Percentiles rank a stretch among this genome's conserved stretches.
These are phyloP conservation scores for Coix lacrymajobi DNA, from an alignment of 176 grass and related monocot species.

Conservation along the genomic window DNA sequence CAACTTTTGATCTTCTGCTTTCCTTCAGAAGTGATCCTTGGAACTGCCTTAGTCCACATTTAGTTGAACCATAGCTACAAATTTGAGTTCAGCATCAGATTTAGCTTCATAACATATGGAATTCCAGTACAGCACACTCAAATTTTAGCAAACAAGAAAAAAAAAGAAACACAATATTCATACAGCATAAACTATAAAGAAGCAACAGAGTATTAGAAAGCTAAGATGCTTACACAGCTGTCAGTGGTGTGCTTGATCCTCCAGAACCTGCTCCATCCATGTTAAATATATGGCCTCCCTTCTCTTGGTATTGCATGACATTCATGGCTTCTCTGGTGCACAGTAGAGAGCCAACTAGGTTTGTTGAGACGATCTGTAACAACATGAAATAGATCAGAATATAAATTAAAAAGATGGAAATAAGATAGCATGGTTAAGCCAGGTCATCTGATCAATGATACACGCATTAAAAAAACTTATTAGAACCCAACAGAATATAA, in stretches of 20 bases:
- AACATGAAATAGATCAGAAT: slow-evolving; percentile 12
- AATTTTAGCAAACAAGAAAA: background rate
- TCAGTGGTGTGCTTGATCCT: slow-evolving; percentile 97
- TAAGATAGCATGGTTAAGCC: background rate
- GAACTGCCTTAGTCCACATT: slow-evolving; percentile 92
- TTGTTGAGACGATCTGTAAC: slow-evolving; percentile 90
- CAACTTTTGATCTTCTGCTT: slow-evolving; percentile 87
- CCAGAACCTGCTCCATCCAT: slow-evolving; percentile 97
- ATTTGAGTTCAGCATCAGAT: slow-evolving; percentile 7
- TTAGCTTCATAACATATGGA: slow-evolving; percentile 17
- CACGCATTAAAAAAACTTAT: background rate
- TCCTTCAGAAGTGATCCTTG: slow-evolving; percentile 91
- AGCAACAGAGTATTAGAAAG: background rate
- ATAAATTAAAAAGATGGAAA: background rate
- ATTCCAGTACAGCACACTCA: slow-evolving; percentile 11
- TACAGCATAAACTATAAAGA: background rate
- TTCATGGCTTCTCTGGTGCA: slow-evolving; percentile 97
- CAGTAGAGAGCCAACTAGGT: slow-evolving; percentile 84
- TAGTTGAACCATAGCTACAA: slow-evolving; percentile 96
- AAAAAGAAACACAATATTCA: background rate
- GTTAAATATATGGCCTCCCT: slow-evolving; percentile 91
- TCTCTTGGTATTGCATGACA: slow-evolving; percentile 75
- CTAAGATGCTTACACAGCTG: slow-evolving; percentile 77
- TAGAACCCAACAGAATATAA: slow-evolving; percentile 4
- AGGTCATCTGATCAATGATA: background rate